These are phyloP conservation scores for Zygoascus biomembranicola DNA, from an alignment of 805 yeast genomes.

Conservation along the genomic window DNA sequence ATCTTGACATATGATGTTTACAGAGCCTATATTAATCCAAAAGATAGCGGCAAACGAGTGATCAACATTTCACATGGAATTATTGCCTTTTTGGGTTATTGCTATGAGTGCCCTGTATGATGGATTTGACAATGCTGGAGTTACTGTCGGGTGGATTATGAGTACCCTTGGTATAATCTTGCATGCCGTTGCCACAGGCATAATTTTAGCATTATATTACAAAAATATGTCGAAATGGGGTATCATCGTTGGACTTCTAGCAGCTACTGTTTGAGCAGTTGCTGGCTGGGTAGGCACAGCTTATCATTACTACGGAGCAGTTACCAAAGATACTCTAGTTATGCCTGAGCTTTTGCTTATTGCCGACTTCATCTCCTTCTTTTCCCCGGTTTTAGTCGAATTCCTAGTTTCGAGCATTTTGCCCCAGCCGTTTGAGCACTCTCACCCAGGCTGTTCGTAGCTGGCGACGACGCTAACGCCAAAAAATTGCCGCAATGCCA, in stretches of 20 bases:
- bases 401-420: constrained; percentile 20
- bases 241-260: constrained; percentile 64
- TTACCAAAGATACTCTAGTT: constrained; percentile 24
- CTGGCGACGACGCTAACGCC: constrained; percentile 30
- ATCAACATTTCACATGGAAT: constrained; percentile 60
- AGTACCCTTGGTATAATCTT: constrained; percentile 85
- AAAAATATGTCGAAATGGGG: constrained; percentile 53
- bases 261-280: constrained; percentile 65
- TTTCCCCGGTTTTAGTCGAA: constrained; percentile 16
- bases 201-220: constrained; percentile 61
- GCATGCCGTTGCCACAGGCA: constrained; percentile 76
- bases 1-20: constrained; percentile 79
- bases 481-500: constrained; percentile 20
- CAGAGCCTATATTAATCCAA: constrained; percentile 69
- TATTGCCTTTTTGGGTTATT: constrained; percentile 49
- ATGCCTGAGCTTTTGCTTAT: constrained; percentile 22
- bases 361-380: constrained; percentile 26
- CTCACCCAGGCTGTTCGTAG: constrained; percentile 41
- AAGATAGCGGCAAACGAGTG: constrained; percentile 64
- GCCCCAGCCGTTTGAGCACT: constrained; percentile 35
- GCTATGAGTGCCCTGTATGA: constrained; percentile 78
- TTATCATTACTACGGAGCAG: constrained; percentile 19
- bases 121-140: constrained; percentile 71
- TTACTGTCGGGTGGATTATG: constrained; percentile 78
- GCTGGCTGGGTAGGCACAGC: constrained; percentile 44